A percentile compares a stretch with the other conserved stretches of the same genome.
Conservation (phyloP, 228 moss, liverwort and hornwort genomes). For the Sphagnum fallax region DNA sequence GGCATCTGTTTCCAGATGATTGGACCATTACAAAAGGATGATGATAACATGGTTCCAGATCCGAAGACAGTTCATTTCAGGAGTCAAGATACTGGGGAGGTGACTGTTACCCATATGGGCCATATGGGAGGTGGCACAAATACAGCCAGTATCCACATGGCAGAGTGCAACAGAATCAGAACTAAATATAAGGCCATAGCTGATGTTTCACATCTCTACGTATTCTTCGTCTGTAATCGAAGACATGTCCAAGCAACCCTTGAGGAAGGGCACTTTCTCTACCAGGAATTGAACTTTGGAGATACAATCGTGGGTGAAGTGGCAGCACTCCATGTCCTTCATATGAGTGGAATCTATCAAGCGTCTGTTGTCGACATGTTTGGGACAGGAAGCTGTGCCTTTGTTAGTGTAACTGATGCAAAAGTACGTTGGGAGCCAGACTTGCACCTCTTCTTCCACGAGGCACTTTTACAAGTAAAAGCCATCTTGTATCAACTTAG, state of each 20-base stretch:
- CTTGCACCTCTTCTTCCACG: slow-evolving; percentile 80
- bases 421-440: slow-evolving; percentile 84
- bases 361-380: slow-evolving; percentile 32
- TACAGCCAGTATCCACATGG: slow-evolving; percentile 58
- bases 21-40: slow-evolving; percentile 59
- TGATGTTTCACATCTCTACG: slow-evolving; percentile 45
- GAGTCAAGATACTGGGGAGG: slow-evolving; percentile 64
- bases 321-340: slow-evolving; percentile 61
- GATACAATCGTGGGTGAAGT: slow-evolving; percentile 52
- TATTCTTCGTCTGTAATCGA: slow-evolving; percentile 56
- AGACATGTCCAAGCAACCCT: slow-evolving; percentile 54
- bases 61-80: slow-evolving; percentile 87
- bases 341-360: slow-evolving; percentile 60
- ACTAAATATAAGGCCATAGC: slow-evolving; percentile 50
- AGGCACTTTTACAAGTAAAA: slow-evolving; percentile 66
- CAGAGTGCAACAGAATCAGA: slow-evolving; percentile 33
- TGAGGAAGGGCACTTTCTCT: slow-evolving; percentile 60
- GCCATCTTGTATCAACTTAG: slow-evolving; percentile 54
- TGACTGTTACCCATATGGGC: slow-evolving; percentile 53
- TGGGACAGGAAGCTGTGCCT: slow-evolving; percentile 45
- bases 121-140: slow-evolving; percentile 33
- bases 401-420: slow-evolving; percentile 62
- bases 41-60: slow-evolving; percentile 48
- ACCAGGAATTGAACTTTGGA: slow-evolving; percentile 53
- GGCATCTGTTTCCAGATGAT: slow-evolving; percentile 59